Conservation (phyloP, 2,329 filamentous ascomycete genomes). For the Stachybotrys echinatus region DNA sequence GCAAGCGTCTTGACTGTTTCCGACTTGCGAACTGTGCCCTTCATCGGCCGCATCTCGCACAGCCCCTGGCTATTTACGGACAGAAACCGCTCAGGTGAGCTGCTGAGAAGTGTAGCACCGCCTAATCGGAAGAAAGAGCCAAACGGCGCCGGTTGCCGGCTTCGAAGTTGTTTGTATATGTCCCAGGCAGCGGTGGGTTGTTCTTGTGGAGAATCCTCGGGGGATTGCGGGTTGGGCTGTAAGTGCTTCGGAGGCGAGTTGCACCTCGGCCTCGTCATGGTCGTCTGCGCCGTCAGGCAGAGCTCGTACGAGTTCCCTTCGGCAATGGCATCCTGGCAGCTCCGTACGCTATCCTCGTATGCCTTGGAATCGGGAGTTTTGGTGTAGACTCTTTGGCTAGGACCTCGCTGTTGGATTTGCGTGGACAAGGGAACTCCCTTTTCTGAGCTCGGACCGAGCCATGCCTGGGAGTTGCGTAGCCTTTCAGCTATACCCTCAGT, state of each 20-base stretch:
- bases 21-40: slow-evolving; percentile 86
- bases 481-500: slow-evolving; percentile 19
- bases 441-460: slow-evolving; percentile 14
- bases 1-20: slow-evolving; percentile 59
- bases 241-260: slow-evolving; percentile 30
- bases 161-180: slow-evolving; percentile 65
- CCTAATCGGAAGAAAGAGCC: slow-evolving; percentile 74
- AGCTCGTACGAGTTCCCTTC: slow-evolving; percentile 82
- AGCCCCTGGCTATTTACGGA: slow-evolving; percentile 45
- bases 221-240: background rate
- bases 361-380: slow-evolving; percentile 34
- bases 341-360: slow-evolving; percentile 63
- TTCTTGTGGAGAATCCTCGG: background rate
- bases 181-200: slow-evolving; percentile 49
- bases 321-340: slow-evolving; percentile 66
- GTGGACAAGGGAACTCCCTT: slow-evolving; percentile 5
- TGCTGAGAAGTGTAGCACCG: slow-evolving; percentile 67
- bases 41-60: slow-evolving; percentile 87
- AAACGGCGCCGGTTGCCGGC: slow-evolving; percentile 76
- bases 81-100: slow-evolving; percentile 86
- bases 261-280: slow-evolving; percentile 45
- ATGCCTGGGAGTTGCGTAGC: slow-evolving; percentile 26
- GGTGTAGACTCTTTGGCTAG: slow-evolving; percentile 17
- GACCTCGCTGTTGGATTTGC: slow-evolving; percentile 10
- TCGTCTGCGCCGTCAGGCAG: slow-evolving; percentile 73